Evolutionary conservation across 345 rosid species (phyloP).

Genomic region (Cardiospermum halicacabum): DNA sequence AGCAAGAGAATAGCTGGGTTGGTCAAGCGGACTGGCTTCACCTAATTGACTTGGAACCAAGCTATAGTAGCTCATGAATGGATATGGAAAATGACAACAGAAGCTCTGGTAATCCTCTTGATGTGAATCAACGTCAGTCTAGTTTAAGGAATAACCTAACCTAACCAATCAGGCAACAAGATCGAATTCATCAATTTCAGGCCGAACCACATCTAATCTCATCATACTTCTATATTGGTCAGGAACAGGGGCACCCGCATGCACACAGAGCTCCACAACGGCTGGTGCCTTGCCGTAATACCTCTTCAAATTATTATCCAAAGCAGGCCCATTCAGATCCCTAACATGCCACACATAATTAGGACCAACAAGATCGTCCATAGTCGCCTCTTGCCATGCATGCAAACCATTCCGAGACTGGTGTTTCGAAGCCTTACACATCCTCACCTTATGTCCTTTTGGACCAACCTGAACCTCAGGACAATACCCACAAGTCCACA

Average conservation of each 20-base stretch:
- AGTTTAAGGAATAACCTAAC: conserved; percentile 14
- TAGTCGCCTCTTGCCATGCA: conserved; percentile 86
- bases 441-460: conserved; percentile 81
- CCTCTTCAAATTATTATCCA: conserved; percentile 63
- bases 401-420: conserved; percentile 77
- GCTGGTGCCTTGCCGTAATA: conserved; percentile 87
- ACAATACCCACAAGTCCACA: conserved; percentile 79
- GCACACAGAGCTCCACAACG: conserved; percentile 72
- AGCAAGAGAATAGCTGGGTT: no score
- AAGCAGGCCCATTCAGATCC: conserved; percentile 44
- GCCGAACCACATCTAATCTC: conserved; percentile 82
- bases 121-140: not conserved
- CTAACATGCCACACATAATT: conserved; percentile 84
- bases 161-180: conserved; percentile 49
- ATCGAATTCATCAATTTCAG: conserved; percentile 73
- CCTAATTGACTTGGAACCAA: no score
- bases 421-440: conserved; percentile 81
- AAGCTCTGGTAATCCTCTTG: not conserved
- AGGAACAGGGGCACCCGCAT: conserved; percentile 68
- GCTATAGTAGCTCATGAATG: not conserved
- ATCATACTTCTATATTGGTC: conserved; percentile 70
- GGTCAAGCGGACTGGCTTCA: not conserved
- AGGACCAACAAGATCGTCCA: conserved; percentile 67
- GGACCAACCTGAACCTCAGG: conserved; percentile 93
- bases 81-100: not conserved